Evolutionary conservation across 2,329 filamentous ascomycete genomes (phyloP), one percentile per base, ranked within the genome.

Genomic region (Ophiostoma novo-ulmi): DNA sequence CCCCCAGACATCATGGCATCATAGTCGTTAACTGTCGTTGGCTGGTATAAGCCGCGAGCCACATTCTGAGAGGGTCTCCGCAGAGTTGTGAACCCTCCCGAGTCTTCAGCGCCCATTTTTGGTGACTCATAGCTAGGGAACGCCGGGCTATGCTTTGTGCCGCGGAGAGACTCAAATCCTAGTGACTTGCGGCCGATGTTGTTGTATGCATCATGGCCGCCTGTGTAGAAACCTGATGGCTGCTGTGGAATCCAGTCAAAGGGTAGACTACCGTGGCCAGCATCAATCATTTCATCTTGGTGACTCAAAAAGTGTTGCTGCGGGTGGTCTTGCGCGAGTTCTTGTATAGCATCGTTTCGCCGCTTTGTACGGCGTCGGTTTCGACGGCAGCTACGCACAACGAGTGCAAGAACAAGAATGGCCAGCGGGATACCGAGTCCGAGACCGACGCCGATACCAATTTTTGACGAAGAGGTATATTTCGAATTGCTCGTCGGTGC

Each of bases 401-500:
- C 14, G 6, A 74, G 74, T 0, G 86, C 35, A 1, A 84, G 73
- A 0, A 84, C 79, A 0, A 87, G 79, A 0, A 87, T 72, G 2
- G 87, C 75, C 1, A 85, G 80, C 0, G 85, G 80, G 1, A 90
- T 76, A 1, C 89, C 90, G 1, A 93, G 78, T 1, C 90, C 89
- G 1, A 92, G 77, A 0, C 89, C 90, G 1, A 89, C 79, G 0
- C 89, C 89, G 0, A 92, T 80, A 0, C 88, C 88, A 5, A 89
- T 79, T 67, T 83, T 85, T 72, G 81, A 81, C 36, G 74, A 70
- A 73, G 78, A 52, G 73, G 66, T 69, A 13, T 67, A 39, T 22
- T 66, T 71, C 20, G 70, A 72, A 71, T 52, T 66, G 72, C 36
- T 61, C 55, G 35, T 38, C 75, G 75, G 38, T 14, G 65, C 38